A percentile compares a stretch with the other conserved stretches of the same genome.
Evolutionary conservation across 257 asterid genomes (phyloP).

Genomic region (Gardenia jasminoides): DNA sequence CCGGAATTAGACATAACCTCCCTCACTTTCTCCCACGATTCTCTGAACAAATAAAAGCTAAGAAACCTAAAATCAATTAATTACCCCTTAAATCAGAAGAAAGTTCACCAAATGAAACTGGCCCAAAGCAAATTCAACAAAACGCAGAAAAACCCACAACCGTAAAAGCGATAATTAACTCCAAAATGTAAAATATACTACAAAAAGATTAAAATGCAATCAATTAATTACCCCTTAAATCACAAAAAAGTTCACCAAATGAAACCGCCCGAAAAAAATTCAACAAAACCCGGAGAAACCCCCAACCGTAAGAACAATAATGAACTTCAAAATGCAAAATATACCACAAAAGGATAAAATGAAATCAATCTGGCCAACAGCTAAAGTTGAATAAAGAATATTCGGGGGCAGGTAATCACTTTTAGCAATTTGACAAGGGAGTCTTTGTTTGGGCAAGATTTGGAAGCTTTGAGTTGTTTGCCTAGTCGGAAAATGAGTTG

Average conservation of each 20-base stretch:
- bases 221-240: too few relatives aligned
- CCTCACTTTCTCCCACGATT: background rate
- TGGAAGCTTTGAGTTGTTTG: slow-evolving; percentile 42
- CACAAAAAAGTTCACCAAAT: too few relatives aligned
- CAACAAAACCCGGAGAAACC: background rate
- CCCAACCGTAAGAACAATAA: background rate
- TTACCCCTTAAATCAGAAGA: background rate
- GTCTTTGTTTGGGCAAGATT: slow-evolving; percentile 60
- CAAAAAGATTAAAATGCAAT: too few relatives aligned
- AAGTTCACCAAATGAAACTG: background rate
- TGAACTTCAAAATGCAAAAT: background rate
- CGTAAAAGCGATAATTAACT: background rate
- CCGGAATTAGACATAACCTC: background rate
- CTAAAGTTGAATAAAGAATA: background rate
- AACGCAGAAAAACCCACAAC: background rate
- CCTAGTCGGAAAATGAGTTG: slow-evolving; percentile 41
- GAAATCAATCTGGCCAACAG: background rate
- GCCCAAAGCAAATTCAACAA: background rate
- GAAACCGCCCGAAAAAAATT: too few relatives aligned
- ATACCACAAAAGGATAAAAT: background rate
- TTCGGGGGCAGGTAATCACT: slow-evolving; percentile 25
- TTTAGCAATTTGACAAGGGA: slow-evolving; percentile 56
- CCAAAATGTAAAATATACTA: background rate
- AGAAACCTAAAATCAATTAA: background rate
- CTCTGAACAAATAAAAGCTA: background rate